Percentiles rank a stretch among this genome's conserved stretches.
phyloP scores from a whole-genome alignment of 1,139 yeast species.

The Chernovozyma aurita region DNA sequence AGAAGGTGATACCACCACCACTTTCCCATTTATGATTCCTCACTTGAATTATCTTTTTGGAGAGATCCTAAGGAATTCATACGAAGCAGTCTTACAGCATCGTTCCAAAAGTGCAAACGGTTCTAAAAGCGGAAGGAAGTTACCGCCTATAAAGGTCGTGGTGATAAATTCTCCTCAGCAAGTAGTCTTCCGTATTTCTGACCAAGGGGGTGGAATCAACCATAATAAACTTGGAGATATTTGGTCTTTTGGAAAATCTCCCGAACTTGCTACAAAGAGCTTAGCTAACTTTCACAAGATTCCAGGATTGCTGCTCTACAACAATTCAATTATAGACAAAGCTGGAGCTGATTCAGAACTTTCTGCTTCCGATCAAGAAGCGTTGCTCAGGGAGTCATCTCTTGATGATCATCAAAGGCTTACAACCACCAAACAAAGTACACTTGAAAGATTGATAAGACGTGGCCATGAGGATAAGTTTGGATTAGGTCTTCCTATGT shows the following conservation, averaged over 20 bases:
- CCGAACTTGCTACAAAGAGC: slow-evolving; percentile 52
- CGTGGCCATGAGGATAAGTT: slow-evolving; percentile 71
- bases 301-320: slow-evolving; percentile 52
- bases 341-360: slow-evolving; percentile 32
- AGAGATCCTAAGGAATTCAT: slow-evolving; percentile 79
- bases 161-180: slow-evolving; percentile 63
- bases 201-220: slow-evolving; percentile 83
- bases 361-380: slow-evolving; percentile 14
- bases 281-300: slow-evolving; percentile 62
- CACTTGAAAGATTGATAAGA: slow-evolving; percentile 41
- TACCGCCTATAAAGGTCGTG: slow-evolving; percentile 71
- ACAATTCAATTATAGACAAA: slow-evolving; percentile 36
- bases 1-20: slow-evolving; percentile 60
- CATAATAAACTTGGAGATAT: slow-evolving; percentile 54
- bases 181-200: slow-evolving; percentile 75
- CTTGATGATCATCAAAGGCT: slow-evolving; percentile 29
- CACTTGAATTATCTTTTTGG: slow-evolving; percentile 85
- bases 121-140: slow-evolving; percentile 20
- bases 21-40: slow-evolving; percentile 78
- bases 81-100: slow-evolving; percentile 66
- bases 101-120: slow-evolving; percentile 6
- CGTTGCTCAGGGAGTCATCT: slow-evolving; percentile 26
- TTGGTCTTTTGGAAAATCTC: slow-evolving; percentile 82
- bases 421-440: slow-evolving; percentile 2
- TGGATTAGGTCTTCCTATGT: slow-evolving; percentile 89